Evolutionary conservation across 208 protist species (phyloP), one percentile per base, ranked within the genome.

Genomic region (Acanthamoeba quina): DNA sequence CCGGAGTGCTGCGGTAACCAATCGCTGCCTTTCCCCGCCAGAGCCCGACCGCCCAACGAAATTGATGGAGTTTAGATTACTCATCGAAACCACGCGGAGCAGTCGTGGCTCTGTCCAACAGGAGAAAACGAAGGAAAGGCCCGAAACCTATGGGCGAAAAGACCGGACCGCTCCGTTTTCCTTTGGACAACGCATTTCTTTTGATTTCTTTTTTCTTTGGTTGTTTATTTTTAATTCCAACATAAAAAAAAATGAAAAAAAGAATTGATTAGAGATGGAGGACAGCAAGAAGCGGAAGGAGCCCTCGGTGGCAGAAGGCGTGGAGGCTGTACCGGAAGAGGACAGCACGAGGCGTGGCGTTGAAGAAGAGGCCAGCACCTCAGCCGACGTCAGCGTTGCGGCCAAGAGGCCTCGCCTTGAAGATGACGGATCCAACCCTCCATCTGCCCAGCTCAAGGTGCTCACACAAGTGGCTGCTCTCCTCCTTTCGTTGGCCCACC

Each of bases 231-330:
- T n/a, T n/a, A n/a, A n/a, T n/a, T n/a, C n/a, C n/a, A n/a, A n/a
- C n/a, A n/a, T n/a, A n/a, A n/a, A n/a, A n/a, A n/a, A n/a, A n/a
- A n/a, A n/a, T n/a, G n/a, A n/a, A n/a, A n/a, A n/a, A n/a, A n/a
- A n/a, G n/a, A n/a, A n/a, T n/a, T n/a, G n/a, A n/a, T n/a, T n/a
- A n/a, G n/a, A n/a, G n/a, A n/a, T n/a, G n/a, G 64, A 70, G 60
- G 24, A 66, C 60, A 66, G 24, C 64, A 70, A 70, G 64, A 70
- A 70, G 64, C 9, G 64, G n/a, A 70, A 70, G 64, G n/a, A 70
- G 29, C n/a, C 64, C 34, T 29, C 29, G 29, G 24, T 11, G 15
- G 13, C n/a, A 70, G 41, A 44, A 44, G 41, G 2, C 41, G 41
- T 5, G 41, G 41, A 44, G 41, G 5, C 7, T 3, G 41, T 3